These are phyloP conservation scores for Penicillium crustosum DNA, from an alignment of 2,329 filamentous ascomycete species.

Conservation along the genomic window DNA sequence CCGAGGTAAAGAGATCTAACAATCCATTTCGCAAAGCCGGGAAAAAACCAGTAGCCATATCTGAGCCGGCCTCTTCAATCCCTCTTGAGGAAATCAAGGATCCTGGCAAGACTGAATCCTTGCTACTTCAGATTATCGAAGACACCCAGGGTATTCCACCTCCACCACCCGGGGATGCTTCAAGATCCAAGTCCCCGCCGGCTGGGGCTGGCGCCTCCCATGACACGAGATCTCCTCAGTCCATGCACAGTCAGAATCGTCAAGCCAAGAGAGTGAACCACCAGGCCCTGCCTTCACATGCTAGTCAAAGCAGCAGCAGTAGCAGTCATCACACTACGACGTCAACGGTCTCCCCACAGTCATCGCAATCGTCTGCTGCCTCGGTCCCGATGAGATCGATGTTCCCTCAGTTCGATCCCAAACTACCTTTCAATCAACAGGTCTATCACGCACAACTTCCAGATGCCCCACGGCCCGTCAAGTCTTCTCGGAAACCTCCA, in stretches of 20 bases:
- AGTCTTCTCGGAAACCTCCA: conserved; percentile 23
- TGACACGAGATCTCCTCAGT: conserved; percentile 17
- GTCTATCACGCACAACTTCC: conserved; percentile 35
- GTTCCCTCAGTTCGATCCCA: conserved; percentile 47
- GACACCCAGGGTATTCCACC: conserved; percentile 34
- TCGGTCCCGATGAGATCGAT: conserved; percentile 47
- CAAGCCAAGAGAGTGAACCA: conserved; percentile 16
- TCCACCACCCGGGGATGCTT: conserved; percentile 24
- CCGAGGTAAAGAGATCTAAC: conserved; percentile 30
- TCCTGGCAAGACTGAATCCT: conserved; percentile 34
- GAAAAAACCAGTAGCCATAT: conserved; percentile 25
- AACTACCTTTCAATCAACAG: conserved; percentile 39
- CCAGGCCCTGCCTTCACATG: conserved; percentile 12
- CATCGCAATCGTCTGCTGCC: conserved; percentile 26
- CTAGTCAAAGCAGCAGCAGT: conserved; percentile 16
- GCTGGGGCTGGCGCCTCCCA: conserved; percentile 12
- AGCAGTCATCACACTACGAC: conserved; percentile 16
- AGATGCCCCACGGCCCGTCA: conserved; percentile 12
- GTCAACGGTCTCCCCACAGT: conserved; percentile 17
- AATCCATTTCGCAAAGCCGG: conserved; percentile 37
- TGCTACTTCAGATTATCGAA: conserved; percentile 41
- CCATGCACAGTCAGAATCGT: conserved; percentile 16
- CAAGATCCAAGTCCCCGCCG: conserved; percentile 18
- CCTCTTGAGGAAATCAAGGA: conserved; percentile 32
- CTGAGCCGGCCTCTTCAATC: conserved; percentile 28